phyloP scores from a whole-genome alignment of 495 filamentous ascomycete species.

The Astrocystis sublimbata region DNA sequence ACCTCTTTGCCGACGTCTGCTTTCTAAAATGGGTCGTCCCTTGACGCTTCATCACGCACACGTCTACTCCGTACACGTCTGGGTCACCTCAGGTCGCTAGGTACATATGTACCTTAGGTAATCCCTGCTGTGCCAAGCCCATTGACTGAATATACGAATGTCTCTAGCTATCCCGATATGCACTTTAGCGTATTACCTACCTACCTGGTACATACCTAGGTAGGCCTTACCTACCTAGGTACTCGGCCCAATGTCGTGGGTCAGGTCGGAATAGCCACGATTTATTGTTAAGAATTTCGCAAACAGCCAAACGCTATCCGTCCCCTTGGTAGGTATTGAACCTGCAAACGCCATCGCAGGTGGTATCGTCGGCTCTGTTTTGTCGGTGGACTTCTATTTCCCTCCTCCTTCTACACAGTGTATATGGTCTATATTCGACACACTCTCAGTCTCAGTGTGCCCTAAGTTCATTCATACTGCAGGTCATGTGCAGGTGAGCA shows the following conservation, averaged over 20 bases:
- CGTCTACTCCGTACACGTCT: slow-evolving; percentile 14
- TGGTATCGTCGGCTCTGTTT: slow-evolving; percentile 11
- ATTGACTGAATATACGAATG: slow-evolving; percentile 1
- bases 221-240: background rate
- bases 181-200: too few relatives aligned
- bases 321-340: background rate
- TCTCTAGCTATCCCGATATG: background rate
- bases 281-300: background rate
- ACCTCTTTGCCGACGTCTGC: background rate
- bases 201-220: background rate
- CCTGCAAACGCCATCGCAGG: slow-evolving; percentile 13
- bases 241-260: slow-evolving; percentile 13
- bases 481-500: too few relatives aligned
- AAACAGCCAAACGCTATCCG: background rate
- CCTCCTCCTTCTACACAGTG: slow-evolving; percentile 15
- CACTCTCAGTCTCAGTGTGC: slow-evolving; percentile 15
- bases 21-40: slow-evolving; percentile 3
- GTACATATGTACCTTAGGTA: background rate
- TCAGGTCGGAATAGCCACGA: background rate
- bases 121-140: slow-evolving; percentile 17
- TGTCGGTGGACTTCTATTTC: slow-evolving; percentile 1
- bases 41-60: slow-evolving; percentile 13
- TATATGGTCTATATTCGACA: slow-evolving; percentile 9
- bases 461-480: too few relatives aligned
- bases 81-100: slow-evolving; percentile 5